These are phyloP conservation scores for Trichophaea hybrida DNA, from an alignment of 2,329 filamentous ascomycete species.

Conservation along the genomic window DNA sequence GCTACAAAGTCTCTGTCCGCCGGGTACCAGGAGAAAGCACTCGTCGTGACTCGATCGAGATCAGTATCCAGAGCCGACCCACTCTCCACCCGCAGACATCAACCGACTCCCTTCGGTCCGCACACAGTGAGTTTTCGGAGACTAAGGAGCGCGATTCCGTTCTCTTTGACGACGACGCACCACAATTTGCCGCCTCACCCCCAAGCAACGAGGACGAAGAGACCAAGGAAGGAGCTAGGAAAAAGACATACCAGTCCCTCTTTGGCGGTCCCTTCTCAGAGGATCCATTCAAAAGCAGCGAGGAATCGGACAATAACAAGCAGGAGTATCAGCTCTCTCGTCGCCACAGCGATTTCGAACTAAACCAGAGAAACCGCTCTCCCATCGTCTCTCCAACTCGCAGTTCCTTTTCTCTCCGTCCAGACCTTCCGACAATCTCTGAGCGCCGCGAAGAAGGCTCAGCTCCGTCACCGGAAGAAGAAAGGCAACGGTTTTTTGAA, in stretches of 20 bases:
- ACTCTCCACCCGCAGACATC: constrained; percentile 14
- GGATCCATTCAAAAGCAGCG: background rate
- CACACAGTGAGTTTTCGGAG: constrained; percentile 4
- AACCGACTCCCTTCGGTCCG: constrained; percentile 15
- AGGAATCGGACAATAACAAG: background rate
- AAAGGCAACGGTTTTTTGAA: background rate
- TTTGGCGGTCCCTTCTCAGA: constrained; percentile 7
- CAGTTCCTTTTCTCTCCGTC: background rate
- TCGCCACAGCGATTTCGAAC: background rate
- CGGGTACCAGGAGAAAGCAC: constrained; percentile 4
- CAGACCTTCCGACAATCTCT: constrained; percentile 7
- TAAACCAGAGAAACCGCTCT: background rate
- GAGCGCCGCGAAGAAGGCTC: constrained; percentile 5
- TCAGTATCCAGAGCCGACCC: constrained; percentile 6
- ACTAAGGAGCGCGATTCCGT: constrained; percentile 7
- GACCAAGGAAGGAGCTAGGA: background rate
- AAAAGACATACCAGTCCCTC: constrained; percentile 8
- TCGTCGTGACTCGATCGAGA: constrained; percentile 6
- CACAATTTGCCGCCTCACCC: background rate
- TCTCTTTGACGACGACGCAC: background rate
- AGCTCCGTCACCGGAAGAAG: background rate
- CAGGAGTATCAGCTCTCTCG: background rate
- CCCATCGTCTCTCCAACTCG: constrained; percentile 2
- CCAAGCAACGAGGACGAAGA: background rate
- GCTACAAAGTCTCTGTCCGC: constrained; percentile 10